phyloP scores from a whole-genome alignment of 73 alveolate species.

The Effrenium voratum region DNA sequence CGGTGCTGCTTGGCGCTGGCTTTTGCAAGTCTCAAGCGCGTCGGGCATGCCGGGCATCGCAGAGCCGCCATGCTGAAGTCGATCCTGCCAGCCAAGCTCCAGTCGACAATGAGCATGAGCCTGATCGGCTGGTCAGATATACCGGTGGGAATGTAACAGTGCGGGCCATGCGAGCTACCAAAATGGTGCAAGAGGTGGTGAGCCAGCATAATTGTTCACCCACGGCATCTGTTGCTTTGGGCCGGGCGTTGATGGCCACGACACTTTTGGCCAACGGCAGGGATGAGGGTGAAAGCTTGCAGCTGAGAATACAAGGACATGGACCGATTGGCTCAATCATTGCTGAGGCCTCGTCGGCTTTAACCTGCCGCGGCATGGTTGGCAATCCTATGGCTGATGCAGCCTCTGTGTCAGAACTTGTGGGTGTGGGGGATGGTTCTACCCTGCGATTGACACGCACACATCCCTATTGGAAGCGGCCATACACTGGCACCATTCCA shows the following conservation, averaged over 20 bases:
- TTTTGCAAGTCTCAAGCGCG: constrained; percentile 76
- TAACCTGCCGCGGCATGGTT: constrained; percentile 82
- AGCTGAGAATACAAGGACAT: constrained; percentile 83
- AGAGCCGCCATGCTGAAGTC: neutral
- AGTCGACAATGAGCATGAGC: neutral
- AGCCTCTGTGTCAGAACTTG: constrained; percentile 70
- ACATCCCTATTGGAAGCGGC: constrained; percentile 91
- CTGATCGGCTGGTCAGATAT: constrained; percentile 71
- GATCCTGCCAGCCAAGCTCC: neutral
- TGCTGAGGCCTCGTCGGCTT: constrained; percentile 62
- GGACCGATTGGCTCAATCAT: constrained; percentile 88
- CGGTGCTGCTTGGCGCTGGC: constrained; percentile 30
- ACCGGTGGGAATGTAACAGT: constrained; percentile 53
- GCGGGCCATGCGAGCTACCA: constrained; percentile 55
- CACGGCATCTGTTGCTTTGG: constrained; percentile 67
- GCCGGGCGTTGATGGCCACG: constrained; percentile 83
- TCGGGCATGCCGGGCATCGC: neutral
- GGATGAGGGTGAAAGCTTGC: constrained; percentile 84
- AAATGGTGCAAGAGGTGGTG: constrained; percentile 40
- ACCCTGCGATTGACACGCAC: constrained; percentile 81
- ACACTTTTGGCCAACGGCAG: constrained; percentile 73
- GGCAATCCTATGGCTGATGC: constrained; percentile 85
- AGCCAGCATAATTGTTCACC: constrained; percentile 55
- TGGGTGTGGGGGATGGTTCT: constrained; percentile 54
- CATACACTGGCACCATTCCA: constrained; percentile 71